phyloP scores from a whole-genome alignment of 2,329 filamentous ascomycete genomes.

The Fusarium sp. region DNA sequence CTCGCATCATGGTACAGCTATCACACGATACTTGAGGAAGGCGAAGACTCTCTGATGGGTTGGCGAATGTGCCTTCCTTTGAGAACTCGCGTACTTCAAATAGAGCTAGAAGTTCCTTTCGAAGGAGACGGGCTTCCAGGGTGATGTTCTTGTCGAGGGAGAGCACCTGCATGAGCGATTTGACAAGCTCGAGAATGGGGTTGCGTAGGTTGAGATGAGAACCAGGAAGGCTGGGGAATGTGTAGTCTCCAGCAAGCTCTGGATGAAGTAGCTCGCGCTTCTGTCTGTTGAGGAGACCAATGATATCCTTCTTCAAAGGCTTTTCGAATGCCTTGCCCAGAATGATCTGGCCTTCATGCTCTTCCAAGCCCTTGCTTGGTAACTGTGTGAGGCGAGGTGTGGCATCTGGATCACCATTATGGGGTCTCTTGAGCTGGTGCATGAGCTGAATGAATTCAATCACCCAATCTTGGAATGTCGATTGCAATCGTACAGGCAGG shows the following conservation, averaged over 20 bases:
- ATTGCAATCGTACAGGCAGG: constrained; percentile 82
- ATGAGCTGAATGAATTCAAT: constrained; percentile 96
- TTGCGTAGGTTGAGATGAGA: constrained; percentile 69
- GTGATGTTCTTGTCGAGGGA: constrained; percentile 91
- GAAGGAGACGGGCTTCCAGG: constrained; percentile 86
- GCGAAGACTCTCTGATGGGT: constrained; percentile 81
- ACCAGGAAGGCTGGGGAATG: constrained; percentile 83
- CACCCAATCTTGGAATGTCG: constrained; percentile 90
- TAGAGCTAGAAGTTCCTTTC: constrained; percentile 87
- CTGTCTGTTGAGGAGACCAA: constrained; percentile 83
- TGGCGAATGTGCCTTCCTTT: constrained; percentile 85
- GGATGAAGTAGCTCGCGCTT: constrained; percentile 90
- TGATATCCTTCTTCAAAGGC: constrained; percentile 89
- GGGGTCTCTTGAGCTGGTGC: constrained; percentile 84
- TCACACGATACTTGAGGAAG: constrained; percentile 85
- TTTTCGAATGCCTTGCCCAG: constrained; percentile 88
- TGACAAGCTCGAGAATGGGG: constrained; percentile 90
- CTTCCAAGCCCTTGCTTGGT: constrained; percentile 68
- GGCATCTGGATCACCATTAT: constrained; percentile 61
- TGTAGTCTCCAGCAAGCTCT: constrained; percentile 87
- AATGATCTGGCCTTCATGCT: constrained; percentile 72
- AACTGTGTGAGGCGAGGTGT: constrained; percentile 71
- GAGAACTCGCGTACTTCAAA: constrained; percentile 97
- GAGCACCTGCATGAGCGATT: constrained; percentile 91
- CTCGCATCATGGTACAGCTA: constrained; percentile 88